phyloP scores from a whole-genome alignment of 768 basidiomycete species.

The Rhizopogon sp. region DNA sequence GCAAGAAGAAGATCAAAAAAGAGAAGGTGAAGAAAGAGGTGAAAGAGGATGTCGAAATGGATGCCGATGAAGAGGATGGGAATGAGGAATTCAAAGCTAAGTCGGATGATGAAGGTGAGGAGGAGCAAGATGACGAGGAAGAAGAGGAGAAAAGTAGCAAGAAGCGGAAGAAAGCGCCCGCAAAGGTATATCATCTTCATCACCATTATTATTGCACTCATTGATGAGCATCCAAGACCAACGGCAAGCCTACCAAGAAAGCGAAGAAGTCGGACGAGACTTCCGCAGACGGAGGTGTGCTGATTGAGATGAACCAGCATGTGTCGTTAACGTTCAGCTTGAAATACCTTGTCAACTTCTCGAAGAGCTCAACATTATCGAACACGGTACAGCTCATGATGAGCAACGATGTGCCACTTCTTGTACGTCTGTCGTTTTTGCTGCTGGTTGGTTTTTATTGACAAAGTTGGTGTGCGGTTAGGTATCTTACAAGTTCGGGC shows the following conservation, averaged over 20 bases:
- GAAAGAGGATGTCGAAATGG: conserved; percentile 40
- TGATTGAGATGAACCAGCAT: conserved; percentile 84
- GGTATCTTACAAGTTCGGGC: conserved; percentile 88
- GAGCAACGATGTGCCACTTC: conserved; percentile 87
- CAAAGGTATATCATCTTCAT: conserved; percentile 37
- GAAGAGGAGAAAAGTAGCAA: conserved; percentile 49
- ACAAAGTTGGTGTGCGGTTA: conserved; percentile 20
- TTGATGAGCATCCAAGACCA: conserved; percentile 23
- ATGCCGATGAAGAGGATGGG: conserved; percentile 44
- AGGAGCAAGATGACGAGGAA: conserved; percentile 46
- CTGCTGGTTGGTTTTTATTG: neutral
- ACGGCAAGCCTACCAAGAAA: conserved; percentile 46
- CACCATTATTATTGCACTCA: neutral
- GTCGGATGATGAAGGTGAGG: conserved; percentile 43
- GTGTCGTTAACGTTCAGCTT: conserved; percentile 93
- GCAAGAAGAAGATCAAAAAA: conserved; percentile 21
- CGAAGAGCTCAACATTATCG: conserved; percentile 78
- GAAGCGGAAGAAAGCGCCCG: conserved; percentile 59
- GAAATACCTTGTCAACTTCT: conserved; percentile 96
- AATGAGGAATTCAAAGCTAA: conserved; percentile 37
- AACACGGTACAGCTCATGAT: conserved; percentile 77
- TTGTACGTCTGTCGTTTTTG: conserved; percentile 43
- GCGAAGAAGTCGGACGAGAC: conserved; percentile 56
- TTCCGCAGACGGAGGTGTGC: conserved; percentile 52
- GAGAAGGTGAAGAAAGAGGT: conserved; percentile 40